A percentile compares a stretch with the other conserved stretches of the same genome.
Evolutionary conservation across 2,329 filamentous ascomycete species (phyloP).

Genomic region (Stagonosporopsis chrysanthemi): DNA sequence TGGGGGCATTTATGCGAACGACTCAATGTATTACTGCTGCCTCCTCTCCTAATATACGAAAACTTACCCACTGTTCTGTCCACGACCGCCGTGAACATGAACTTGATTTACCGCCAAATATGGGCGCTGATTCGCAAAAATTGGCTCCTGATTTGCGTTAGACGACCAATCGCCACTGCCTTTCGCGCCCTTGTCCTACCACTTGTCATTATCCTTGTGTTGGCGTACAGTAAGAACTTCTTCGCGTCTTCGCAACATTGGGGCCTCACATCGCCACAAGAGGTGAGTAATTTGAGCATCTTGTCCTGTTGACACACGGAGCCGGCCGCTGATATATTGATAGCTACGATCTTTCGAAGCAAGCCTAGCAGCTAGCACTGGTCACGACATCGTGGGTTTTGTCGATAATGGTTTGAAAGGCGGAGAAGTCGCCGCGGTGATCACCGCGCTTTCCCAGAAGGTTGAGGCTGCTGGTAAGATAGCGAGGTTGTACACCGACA

Average conservation of each 20-base stretch:
- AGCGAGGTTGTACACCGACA: conserved; percentile 20
- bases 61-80: background rate
- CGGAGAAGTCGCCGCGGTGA: conserved; percentile 30
- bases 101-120: conserved; percentile 30
- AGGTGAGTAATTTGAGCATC: conserved; percentile 21
- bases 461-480: conserved; percentile 29
- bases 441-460: conserved; percentile 28
- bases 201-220: conserved; percentile 30
- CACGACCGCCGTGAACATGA: conserved; percentile 15
- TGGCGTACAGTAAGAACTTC: conserved; percentile 35
- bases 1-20: background rate
- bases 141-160: conserved; percentile 32
- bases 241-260: conserved; percentile 30
- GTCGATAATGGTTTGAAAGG: conserved; percentile 36
- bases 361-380: conserved; percentile 22
- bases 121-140: conserved; percentile 39
- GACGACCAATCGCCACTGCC: conserved; percentile 31
- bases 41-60: background rate
- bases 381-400: conserved; percentile 32
- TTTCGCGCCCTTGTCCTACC: conserved; percentile 36
- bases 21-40: background rate
- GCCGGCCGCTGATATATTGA: background rate
- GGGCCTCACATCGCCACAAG: conserved; percentile 32
- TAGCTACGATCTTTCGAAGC: conserved; percentile 32
- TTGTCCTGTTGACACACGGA: background rate